phyloP scores from a whole-genome alignment of 768 basidiomycete genomes.

The Mycena pura region DNA sequence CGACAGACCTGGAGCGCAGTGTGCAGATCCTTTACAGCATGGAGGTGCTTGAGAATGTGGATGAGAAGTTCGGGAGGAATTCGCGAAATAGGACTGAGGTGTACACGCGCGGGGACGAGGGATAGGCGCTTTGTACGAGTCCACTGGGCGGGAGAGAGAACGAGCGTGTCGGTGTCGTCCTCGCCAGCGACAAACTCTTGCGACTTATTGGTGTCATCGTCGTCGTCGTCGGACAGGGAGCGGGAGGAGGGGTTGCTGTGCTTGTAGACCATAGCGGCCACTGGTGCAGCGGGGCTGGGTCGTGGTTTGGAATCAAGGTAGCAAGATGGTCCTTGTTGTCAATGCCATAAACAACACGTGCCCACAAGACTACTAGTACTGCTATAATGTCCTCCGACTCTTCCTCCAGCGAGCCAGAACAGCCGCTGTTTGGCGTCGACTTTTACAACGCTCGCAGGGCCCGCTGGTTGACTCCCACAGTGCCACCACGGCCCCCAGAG shows the following conservation, averaged over 20 bases:
- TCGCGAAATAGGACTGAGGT: conserved; percentile 63
- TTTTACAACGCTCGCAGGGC: conserved; percentile 68
- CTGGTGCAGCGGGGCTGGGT: too few relatives aligned
- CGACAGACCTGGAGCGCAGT: conserved; percentile 82
- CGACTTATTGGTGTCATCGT: conserved; percentile 55
- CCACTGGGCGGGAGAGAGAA: conserved; percentile 75
- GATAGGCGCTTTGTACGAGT: conserved; percentile 42
- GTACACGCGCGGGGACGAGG: conserved; percentile 31
- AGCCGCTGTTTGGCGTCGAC: conserved; percentile 53
- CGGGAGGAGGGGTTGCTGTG: conserved; percentile 75
- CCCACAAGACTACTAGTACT: not conserved
- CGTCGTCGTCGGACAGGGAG: conserved; percentile 80
- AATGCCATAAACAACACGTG: not conserved
- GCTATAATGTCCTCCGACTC: conserved; percentile 8
- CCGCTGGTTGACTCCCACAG: conserved; percentile 59
- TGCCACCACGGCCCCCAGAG: conserved; percentile 26
- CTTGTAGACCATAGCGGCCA: conserved; percentile 56
- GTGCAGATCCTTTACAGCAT: conserved; percentile 75
- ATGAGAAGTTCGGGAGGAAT: conserved; percentile 93
- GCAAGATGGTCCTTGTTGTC: not conserved
- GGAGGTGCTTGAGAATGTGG: conserved; percentile 87
- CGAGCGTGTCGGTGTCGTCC: conserved; percentile 48
- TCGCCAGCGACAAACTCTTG: conserved; percentile 61
- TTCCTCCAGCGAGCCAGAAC: too few relatives aligned
- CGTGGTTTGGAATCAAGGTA: conserved; percentile 38